These are phyloP conservation scores for Clonostachys sp. DNA, from an alignment of 2,329 filamentous ascomycete genomes.

Conservation along the genomic window DNA sequence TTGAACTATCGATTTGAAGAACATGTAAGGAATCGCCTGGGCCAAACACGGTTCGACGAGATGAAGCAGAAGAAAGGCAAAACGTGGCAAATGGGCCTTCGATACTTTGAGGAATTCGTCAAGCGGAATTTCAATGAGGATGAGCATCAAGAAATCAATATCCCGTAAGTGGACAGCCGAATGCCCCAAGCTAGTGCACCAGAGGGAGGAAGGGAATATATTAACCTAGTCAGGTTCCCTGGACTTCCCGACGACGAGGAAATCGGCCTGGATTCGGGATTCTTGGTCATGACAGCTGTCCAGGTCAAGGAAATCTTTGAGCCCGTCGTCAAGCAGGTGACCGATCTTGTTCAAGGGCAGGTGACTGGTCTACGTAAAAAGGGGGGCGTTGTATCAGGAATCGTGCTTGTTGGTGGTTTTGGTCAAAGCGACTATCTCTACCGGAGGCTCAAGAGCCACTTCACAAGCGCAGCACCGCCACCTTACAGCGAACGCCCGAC, in stretches of 20 bases:
- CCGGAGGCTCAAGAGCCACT: constrained; percentile 64
- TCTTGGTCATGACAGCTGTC: constrained; percentile 65
- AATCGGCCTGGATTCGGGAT: constrained; percentile 70
- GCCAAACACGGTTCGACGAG: constrained; percentile 61
- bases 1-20: constrained; percentile 80
- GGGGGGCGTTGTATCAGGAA: constrained; percentile 63
- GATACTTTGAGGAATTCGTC: constrained; percentile 81
- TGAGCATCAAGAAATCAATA: constrained; percentile 71
- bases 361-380: constrained; percentile 58
- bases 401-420: constrained; percentile 78
- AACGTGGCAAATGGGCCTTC: constrained; percentile 74
- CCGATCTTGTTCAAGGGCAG: constrained; percentile 63
- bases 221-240: constrained; percentile 47
- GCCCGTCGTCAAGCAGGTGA: constrained; percentile 68
- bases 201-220: not conserved
- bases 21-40: constrained; percentile 64
- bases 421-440: constrained; percentile 77
- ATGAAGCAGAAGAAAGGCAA: constrained; percentile 76
- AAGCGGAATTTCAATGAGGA: constrained; percentile 81
- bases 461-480: constrained; percentile 52
- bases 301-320: constrained; percentile 72
- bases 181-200: not conserved
- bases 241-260: constrained; percentile 73
- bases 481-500: constrained; percentile 68
- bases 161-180: constrained; percentile 48